Evolutionary conservation across 768 basidiomycete species (phyloP).

Genomic region (Sporobolomyces roseus): DNA sequence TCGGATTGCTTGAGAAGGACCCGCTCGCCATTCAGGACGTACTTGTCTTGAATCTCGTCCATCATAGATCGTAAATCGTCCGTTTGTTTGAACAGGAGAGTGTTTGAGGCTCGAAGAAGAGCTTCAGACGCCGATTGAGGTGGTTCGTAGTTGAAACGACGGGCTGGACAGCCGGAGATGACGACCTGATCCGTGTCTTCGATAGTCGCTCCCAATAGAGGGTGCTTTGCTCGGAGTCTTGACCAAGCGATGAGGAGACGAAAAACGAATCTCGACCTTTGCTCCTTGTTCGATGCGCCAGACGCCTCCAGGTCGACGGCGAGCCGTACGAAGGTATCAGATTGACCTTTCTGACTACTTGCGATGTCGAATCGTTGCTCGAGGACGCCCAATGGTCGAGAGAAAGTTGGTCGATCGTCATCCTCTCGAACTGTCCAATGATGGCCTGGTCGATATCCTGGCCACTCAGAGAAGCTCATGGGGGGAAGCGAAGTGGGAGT

Average conservation of each 20-base stretch:
- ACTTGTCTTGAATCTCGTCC: background rate
- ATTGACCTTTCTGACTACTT: background rate
- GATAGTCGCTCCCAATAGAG: background rate
- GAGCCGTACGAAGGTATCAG: conserved; percentile 20
- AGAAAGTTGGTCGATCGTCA: background rate
- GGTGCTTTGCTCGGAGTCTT: conserved; percentile 9
- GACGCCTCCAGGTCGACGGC: background rate
- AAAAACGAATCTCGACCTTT: background rate
- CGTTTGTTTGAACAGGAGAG: background rate
- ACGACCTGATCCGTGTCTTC: background rate
- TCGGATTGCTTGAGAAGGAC: background rate
- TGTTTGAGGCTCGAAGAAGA: background rate
- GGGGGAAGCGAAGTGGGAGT: background rate
- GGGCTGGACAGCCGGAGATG: background rate
- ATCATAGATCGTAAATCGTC: background rate
- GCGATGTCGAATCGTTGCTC: conserved; percentile 26
- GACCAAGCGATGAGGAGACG: conserved; percentile 19
- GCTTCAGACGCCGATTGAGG: conserved; percentile 1
- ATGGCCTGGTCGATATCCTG: conserved; percentile 18
- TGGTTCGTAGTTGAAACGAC: background rate
- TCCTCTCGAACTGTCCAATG: background rate
- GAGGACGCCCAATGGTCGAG: conserved; percentile 15
- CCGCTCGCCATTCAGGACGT: conserved; percentile 19
- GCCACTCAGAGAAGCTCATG: conserved; percentile 23
- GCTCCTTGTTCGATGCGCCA: no score